Percentiles rank a stretch among this genome's conserved stretches.
Conservation (phyloP, 2,329 filamentous ascomycete species). For the Exserohilum turcica region DNA sequence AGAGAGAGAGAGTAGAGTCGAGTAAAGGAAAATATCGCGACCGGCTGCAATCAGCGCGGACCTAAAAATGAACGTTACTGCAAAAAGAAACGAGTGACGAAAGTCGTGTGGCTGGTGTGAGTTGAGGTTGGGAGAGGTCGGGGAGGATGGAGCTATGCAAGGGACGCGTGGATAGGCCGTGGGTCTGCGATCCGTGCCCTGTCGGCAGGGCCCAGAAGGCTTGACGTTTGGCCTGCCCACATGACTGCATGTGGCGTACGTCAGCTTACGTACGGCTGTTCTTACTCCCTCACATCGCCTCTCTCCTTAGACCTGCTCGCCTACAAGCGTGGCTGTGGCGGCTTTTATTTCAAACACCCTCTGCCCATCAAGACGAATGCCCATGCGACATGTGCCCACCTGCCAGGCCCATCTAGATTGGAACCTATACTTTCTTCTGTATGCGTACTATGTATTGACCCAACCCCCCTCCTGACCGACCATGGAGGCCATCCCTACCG, state of each 20-base stretch:
- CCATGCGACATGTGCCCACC: constrained; percentile 1
- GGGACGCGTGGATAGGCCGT: constrained; percentile 18
- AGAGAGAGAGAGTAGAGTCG: neutral
- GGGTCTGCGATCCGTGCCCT: constrained; percentile 3
- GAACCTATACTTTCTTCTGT: constrained; percentile 9
- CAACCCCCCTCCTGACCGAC: neutral
- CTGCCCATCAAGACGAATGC: neutral
- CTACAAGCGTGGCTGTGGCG: constrained; percentile 4
- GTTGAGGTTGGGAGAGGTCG: constrained; percentile 24
- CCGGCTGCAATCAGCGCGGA: too few relatives aligned
- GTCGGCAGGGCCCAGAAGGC: constrained; percentile 12
- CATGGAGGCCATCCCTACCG: constrained; percentile 10
- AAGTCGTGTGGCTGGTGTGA: constrained; percentile 20
- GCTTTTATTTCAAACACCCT: neutral
- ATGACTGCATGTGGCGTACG: constrained; percentile 7
- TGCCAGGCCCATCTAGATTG: neutral
- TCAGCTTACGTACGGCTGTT: neutral
- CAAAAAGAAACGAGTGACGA: constrained; percentile 1
- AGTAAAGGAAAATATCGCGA: neutral
- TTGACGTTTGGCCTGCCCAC: constrained; percentile 4
- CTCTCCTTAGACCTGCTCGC: neutral
- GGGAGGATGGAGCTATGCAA: constrained; percentile 13
- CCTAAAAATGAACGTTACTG: too few relatives aligned
- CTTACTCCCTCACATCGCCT: neutral
- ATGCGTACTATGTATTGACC: neutral